Percentiles rank a stretch among this genome's conserved stretches.
phyloP scores from a whole-genome alignment of 2,329 filamentous ascomycete genomes.

The Aspergillus caelatus region DNA sequence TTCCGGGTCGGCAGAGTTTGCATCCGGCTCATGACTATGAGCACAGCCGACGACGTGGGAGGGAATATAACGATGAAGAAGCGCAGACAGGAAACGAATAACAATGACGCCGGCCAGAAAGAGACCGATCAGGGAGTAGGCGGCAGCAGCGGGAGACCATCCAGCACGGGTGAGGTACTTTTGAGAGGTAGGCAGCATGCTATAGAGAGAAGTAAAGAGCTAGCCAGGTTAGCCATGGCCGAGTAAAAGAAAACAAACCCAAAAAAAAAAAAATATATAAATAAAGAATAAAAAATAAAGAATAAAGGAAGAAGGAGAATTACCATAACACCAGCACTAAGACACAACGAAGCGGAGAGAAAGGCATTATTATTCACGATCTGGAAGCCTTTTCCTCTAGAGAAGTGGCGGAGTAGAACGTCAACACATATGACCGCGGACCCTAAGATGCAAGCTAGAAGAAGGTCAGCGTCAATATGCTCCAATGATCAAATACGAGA shows the following conservation, averaged over 20 bases:
- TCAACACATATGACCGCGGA: conserved; percentile 88
- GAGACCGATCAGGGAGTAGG: conserved; percentile 48
- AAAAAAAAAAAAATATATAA: too few relatives aligned
- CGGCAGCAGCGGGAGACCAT: conserved; percentile 67
- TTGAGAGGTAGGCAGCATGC: conserved; percentile 87
- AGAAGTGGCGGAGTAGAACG: conserved; percentile 70
- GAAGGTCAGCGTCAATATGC: conserved; percentile 12
- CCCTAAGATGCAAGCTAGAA: conserved; percentile 63
- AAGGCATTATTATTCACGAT: conserved; percentile 90
- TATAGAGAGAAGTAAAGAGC: conserved; percentile 90
- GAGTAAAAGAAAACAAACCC: neutral
- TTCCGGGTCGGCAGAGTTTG: conserved; percentile 38
- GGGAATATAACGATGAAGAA: conserved; percentile 52
- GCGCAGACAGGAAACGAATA: conserved; percentile 48
- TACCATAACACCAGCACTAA: conserved; percentile 97
- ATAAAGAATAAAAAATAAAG: too few relatives aligned
- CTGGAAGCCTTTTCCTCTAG: conserved; percentile 74
- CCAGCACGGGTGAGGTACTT: conserved; percentile 72
- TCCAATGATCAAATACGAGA: too few relatives aligned
- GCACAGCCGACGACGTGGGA: conserved; percentile 54
- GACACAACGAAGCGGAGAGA: conserved; percentile 80
- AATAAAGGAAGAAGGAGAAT: neutral
- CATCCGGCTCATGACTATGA: conserved; percentile 46
- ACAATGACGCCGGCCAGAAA: conserved; percentile 52
- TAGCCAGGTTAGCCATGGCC: conserved; percentile 45